These are phyloP conservation scores for Kregervanrija delftensis DNA, from an alignment of 805 yeast species.

Conservation along the genomic window DNA sequence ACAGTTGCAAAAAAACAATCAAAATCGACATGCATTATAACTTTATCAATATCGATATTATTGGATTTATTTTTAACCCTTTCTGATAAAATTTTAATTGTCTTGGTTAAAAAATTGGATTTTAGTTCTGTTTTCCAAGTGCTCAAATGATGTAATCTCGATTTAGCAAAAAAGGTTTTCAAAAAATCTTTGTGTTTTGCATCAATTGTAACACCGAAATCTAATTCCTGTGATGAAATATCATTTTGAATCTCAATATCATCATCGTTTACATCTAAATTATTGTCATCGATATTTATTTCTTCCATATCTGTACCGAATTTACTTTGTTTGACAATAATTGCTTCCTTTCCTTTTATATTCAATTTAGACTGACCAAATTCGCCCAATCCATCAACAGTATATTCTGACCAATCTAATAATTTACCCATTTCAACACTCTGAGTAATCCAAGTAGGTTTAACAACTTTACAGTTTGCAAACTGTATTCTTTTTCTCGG, in stretches of 20 bases:
- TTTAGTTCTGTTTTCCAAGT: constrained; percentile 77
- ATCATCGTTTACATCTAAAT: background rate
- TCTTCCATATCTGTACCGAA: constrained; percentile 8
- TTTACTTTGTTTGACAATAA: constrained; percentile 2
- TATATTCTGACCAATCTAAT: constrained; percentile 67
- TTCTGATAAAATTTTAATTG: constrained; percentile 25
- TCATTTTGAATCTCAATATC: constrained; percentile 7
- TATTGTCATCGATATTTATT: constrained; percentile 9
- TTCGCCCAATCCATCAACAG: constrained; percentile 32
- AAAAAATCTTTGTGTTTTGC: constrained; percentile 78
- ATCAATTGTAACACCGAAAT: constrained; percentile 30
- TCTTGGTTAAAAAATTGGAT: constrained; percentile 46
- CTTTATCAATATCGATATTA: constrained; percentile 7
- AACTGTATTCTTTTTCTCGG: constrained; percentile 66
- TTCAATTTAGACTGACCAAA: constrained; percentile 46
- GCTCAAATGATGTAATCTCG: constrained; percentile 84
- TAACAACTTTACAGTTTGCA: constrained; percentile 64
- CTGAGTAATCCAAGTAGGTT: constrained; percentile 76
- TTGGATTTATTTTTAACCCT: constrained; percentile 4
- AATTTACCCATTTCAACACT: constrained; percentile 42
- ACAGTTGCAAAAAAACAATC: constrained; percentile 93
- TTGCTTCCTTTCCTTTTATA: constrained; percentile 12
- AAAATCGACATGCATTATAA: constrained; percentile 79
- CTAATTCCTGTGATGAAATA: constrained; percentile 5
- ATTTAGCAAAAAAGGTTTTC: constrained; percentile 63